These are phyloP conservation scores for Aureoboletus auriporus DNA, from an alignment of 768 basidiomycete genomes.

Conservation along the genomic window DNA sequence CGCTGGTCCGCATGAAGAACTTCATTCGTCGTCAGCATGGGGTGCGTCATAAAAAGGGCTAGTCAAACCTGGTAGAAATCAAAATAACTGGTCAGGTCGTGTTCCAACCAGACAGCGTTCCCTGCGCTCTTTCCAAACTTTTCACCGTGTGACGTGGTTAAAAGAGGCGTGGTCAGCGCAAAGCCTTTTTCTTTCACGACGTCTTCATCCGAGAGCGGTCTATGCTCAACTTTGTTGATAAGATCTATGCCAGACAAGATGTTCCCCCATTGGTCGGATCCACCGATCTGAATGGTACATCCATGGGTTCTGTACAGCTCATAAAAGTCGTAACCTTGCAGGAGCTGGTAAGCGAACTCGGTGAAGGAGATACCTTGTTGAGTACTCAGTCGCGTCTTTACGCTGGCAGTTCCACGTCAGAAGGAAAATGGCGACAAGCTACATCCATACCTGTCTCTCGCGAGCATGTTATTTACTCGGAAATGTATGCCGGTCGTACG, in stretches of 20 bases:
- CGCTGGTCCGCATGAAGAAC: conserved; percentile 86
- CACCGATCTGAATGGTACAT: conserved; percentile 89
- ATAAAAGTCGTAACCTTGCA: conserved; percentile 96
- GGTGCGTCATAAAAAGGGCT: neutral
- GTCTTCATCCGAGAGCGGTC: neutral
- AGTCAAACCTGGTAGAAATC: conserved; percentile 89
- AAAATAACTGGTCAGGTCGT: conserved; percentile 72
- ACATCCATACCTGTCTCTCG: conserved; percentile 72
- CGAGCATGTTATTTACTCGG: conserved; percentile 85
- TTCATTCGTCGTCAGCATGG: conserved; percentile 27
- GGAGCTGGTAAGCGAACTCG: conserved; percentile 95
- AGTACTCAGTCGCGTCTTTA: conserved; percentile 72
- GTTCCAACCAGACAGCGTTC: conserved; percentile 91
- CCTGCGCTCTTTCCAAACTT: conserved; percentile 98
- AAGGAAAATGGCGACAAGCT: neutral
- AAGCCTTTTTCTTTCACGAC: conserved; percentile 43
- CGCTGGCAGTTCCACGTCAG: conserved; percentile 43
- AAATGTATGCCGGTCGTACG: conserved; percentile 75
- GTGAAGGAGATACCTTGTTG: conserved; percentile 95
- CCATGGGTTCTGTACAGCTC: conserved; percentile 58
- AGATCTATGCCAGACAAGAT: conserved; percentile 92
- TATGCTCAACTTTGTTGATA: conserved; percentile 51
- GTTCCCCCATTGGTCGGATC: conserved; percentile 99
- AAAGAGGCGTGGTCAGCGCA: conserved; percentile 90
- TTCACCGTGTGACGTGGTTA: conserved; percentile 84